phyloP scores from a whole-genome alignment of 2,329 filamentous ascomycete genomes.

The Zymoseptoria passerinii region DNA sequence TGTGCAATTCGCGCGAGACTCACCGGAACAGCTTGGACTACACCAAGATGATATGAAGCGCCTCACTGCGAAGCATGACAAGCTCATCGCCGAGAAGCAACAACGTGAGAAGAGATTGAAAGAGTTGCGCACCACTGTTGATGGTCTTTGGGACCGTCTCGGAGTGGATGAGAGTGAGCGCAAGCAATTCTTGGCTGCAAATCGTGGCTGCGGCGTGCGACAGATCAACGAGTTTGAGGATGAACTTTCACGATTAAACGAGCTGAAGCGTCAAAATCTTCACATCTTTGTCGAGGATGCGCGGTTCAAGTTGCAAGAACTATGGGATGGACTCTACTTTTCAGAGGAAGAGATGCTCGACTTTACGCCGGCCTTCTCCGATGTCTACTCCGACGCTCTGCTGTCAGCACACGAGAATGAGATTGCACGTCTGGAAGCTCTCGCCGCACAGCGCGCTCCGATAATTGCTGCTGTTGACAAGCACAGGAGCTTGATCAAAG shows the following conservation, averaged over 20 bases:
- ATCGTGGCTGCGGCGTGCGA: conserved; percentile 82
- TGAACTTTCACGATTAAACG: conserved; percentile 75
- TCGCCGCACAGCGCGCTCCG: conserved; percentile 81
- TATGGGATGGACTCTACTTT: conserved; percentile 91
- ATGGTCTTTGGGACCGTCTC: conserved; percentile 80
- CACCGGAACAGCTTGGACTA: conserved; percentile 87
- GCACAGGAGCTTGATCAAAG: conserved; percentile 72
- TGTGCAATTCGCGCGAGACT: conserved; percentile 79
- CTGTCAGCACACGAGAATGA: conserved; percentile 92
- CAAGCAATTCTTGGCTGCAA: conserved; percentile 75
- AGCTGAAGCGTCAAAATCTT: conserved; percentile 89
- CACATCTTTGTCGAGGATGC: conserved; percentile 95
- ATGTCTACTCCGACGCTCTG: conserved; percentile 92
- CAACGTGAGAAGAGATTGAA: conserved; percentile 68
- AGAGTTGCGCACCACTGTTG: conserved; percentile 70
- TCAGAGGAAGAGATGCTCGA: conserved; percentile 98
- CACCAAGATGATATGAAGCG: conserved; percentile 76
- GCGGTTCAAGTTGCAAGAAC: conserved; percentile 77
- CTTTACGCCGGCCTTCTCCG: conserved; percentile 83
- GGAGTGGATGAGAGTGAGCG: conserved; percentile 74
- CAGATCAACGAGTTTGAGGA: conserved; percentile 96
- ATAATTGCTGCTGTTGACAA: conserved; percentile 74
- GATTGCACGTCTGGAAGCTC: conserved; percentile 67
- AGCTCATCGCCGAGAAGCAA: conserved; percentile 80
- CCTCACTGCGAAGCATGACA: conserved; percentile 67